phyloP scores from a whole-genome alignment of 805 yeast genomes.

The Kregervanrija pseudodelftensis region DNA sequence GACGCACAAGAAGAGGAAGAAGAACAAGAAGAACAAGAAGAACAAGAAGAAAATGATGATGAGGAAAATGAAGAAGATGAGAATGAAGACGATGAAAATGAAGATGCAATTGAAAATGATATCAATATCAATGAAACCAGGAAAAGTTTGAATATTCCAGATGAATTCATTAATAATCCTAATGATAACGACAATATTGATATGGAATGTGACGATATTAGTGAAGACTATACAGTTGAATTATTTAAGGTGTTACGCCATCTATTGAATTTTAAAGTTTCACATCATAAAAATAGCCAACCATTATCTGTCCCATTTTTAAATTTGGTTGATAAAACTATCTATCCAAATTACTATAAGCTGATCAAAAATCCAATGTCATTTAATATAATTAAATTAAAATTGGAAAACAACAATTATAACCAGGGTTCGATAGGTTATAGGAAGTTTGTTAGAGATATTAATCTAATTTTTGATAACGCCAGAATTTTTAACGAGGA shows the following conservation, averaged over 20 bases:
- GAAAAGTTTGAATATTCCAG: no score
- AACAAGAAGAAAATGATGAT: background rate
- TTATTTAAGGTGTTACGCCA: conserved; percentile 9
- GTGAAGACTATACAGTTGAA: conserved; percentile 10
- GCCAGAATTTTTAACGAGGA: conserved; percentile 76
- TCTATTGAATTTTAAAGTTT: conserved; percentile 10
- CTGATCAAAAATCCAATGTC: conserved; percentile 70
- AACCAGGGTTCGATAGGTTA: conserved; percentile 42
- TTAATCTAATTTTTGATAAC: conserved; percentile 63
- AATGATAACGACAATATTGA: background rate
- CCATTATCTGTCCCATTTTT: conserved; percentile 44
- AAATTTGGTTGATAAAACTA: conserved; percentile 64
- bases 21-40: background rate
- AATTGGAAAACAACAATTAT: conserved; percentile 45
- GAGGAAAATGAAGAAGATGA: background rate
- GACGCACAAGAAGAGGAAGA: background rate
- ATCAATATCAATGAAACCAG: no score
- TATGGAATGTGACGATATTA: background rate
- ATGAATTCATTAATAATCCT: no score
- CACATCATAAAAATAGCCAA: conserved; percentile 15
- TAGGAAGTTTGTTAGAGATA: conserved; percentile 51
- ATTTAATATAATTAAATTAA: conserved; percentile 48
- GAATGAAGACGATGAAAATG: background rate
- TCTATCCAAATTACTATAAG: conserved; percentile 75
- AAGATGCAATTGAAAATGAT: conserved; percentile 1